Conservation (phyloP, 2,329 filamentous ascomycete species). For the Colletotrichum aenigma region DNA sequence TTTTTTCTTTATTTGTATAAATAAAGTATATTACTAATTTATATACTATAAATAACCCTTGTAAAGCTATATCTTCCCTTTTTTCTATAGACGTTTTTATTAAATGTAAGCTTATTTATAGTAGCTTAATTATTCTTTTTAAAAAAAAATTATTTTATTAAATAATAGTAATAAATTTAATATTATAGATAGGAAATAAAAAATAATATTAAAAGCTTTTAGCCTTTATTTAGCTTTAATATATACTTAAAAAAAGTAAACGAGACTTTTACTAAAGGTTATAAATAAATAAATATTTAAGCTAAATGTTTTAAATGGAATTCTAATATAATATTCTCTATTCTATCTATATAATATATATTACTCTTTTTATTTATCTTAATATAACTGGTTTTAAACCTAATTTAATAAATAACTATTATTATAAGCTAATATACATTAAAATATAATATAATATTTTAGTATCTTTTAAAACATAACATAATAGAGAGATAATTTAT, state of each 20-base stretch:
- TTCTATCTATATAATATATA: neutral
- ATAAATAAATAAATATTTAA: neutral
- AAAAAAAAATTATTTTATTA: neutral
- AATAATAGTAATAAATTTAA: too few species aligned
- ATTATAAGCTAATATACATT: neutral
- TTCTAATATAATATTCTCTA: too few species aligned
- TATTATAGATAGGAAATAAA: too few species aligned
- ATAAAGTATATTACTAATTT: neutral
- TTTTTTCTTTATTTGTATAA: neutral
- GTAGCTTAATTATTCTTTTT: neutral
- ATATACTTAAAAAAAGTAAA: too few species aligned
- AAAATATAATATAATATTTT: neutral
- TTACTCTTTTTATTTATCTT: neutral
- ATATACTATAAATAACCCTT: neutral
- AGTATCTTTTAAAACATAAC: neutral
- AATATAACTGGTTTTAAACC: neutral
- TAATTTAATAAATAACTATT: neutral
- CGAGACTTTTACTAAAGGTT: too few species aligned
- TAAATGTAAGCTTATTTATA: neutral
- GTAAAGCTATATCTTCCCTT: neutral
- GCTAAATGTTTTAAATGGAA: too few species aligned
- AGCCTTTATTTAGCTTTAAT: too few species aligned
- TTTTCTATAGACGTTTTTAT: neutral
- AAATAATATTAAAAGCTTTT: too few species aligned
- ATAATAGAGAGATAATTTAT: neutral